phyloP scores from a whole-genome alignment of 345 rosid genomes.

The Citrus hindsii region DNA sequence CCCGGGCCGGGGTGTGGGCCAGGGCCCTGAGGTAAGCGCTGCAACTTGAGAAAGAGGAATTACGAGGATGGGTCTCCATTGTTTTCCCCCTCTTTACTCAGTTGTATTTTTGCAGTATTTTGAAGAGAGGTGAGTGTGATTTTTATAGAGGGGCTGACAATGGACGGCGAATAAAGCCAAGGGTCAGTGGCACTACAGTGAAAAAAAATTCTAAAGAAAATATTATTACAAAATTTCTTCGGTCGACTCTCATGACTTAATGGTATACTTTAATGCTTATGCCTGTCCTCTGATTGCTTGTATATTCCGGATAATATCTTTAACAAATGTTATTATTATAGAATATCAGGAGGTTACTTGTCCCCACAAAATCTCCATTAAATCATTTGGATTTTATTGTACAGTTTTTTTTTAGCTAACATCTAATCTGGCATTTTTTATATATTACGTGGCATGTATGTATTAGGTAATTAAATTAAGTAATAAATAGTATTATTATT shows the following conservation, averaged over 20 bases:
- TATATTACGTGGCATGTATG: no score
- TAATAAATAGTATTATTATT: no score
- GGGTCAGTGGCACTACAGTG: background rate
- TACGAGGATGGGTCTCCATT: constrained; percentile 26
- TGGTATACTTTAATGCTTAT: background rate
- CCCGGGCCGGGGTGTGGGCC: constrained; percentile 60
- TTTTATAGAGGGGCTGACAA: background rate
- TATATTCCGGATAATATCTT: background rate
- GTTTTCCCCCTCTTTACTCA: background rate
- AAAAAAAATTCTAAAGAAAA: background rate
- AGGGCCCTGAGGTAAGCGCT: constrained; percentile 61
- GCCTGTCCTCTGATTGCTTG: background rate
- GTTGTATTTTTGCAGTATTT: background rate
- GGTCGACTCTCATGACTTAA: no score
- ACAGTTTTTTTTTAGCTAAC: background rate
- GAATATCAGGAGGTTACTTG: background rate
- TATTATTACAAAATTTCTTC: background rate
- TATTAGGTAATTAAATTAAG: no score
- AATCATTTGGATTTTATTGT: background rate
- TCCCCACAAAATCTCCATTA: background rate
- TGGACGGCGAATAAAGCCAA: constrained; percentile 14
- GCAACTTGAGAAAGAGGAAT: constrained; percentile 63
- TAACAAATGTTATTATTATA: background rate
- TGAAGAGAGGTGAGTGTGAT: background rate
- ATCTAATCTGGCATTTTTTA: no score